Evolutionary conservation across 306 rosid genomes (phyloP).

Genomic region (Prunus mume): DNA sequence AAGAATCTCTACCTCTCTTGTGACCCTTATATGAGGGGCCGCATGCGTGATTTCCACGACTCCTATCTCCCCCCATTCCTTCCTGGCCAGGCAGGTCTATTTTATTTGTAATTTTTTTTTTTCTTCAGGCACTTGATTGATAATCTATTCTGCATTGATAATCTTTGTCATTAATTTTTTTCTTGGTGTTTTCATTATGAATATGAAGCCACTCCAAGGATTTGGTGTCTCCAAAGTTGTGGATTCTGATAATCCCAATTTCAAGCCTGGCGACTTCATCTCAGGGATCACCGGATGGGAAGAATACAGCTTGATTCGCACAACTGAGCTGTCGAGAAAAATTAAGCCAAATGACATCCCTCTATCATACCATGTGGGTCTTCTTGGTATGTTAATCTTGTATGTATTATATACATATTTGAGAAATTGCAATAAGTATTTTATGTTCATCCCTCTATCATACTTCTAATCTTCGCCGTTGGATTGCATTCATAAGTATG

Average conservation of each 20-base stretch:
- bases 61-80: slow-evolving; percentile 42
- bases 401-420: not conserved
- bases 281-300: slow-evolving; percentile 49
- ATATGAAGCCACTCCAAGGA: slow-evolving; percentile 48
- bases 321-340: slow-evolving; percentile 31
- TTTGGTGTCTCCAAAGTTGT: slow-evolving; percentile 48
- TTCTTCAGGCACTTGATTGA: no score
- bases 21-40: slow-evolving; percentile 57
- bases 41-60: slow-evolving; percentile 46
- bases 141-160: no score
- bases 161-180: not conserved
- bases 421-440: no score
- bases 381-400: slow-evolving; percentile 43
- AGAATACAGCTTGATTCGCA: slow-evolving; percentile 42
- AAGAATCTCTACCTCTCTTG: slow-evolving; percentile 57
- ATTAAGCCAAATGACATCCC: slow-evolving; percentile 37
- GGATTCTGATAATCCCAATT: slow-evolving; percentile 41
- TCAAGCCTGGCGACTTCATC: slow-evolving; percentile 42
- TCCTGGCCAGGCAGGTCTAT: slow-evolving; percentile 42
- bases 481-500: no score
- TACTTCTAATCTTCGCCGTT: no score
- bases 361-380: slow-evolving; percentile 52
- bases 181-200: not conserved
- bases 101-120: no score
- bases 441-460: not conserved